Conservation (phyloP, 768 basidiomycete species). For the Trametes gibbosa region DNA sequence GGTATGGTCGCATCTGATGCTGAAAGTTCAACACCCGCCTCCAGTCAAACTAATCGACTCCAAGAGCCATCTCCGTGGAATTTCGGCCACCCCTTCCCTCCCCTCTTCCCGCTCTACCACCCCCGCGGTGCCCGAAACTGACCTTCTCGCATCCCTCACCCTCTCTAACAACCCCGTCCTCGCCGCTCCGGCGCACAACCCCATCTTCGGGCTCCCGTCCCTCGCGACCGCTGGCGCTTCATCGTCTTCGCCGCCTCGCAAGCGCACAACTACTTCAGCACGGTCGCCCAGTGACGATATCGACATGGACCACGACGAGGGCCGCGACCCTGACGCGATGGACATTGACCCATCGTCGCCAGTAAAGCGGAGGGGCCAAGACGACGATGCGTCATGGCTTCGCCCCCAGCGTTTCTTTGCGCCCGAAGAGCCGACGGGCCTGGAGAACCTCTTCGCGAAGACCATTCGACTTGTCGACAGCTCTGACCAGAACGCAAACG, state of each 20-base stretch:
- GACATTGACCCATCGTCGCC: constrained; percentile 45
- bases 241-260: background rate
- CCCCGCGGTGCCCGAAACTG: constrained; percentile 50
- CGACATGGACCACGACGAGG: constrained; percentile 25
- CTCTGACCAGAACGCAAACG: constrained; percentile 12
- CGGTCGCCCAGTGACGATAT: constrained; percentile 18
- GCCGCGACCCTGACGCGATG: constrained; percentile 46
- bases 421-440: constrained; percentile 73
- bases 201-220: constrained; percentile 73
- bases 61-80: constrained; percentile 35
- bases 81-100: constrained; percentile 17
- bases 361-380: constrained; percentile 13
- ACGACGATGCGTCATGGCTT: constrained; percentile 49
- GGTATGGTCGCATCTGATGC: constrained; percentile 47
- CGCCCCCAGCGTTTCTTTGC: constrained; percentile 75
- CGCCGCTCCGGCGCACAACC: constrained; percentile 32
- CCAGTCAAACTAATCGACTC: constrained; percentile 67
- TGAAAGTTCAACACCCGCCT: constrained; percentile 69
- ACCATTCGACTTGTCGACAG: constrained; percentile 38
- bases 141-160: constrained; percentile 59
- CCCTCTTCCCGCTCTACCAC: constrained; percentile 35
- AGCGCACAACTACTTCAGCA: constrained; percentile 3
- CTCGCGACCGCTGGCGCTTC: constrained; percentile 36
- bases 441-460: constrained; percentile 66
- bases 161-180: constrained; percentile 65